Evolutionary conservation across 805 yeast species (phyloP), one percentile per base, ranked within the genome.

Genomic region (Candida mattraensis): DNA sequence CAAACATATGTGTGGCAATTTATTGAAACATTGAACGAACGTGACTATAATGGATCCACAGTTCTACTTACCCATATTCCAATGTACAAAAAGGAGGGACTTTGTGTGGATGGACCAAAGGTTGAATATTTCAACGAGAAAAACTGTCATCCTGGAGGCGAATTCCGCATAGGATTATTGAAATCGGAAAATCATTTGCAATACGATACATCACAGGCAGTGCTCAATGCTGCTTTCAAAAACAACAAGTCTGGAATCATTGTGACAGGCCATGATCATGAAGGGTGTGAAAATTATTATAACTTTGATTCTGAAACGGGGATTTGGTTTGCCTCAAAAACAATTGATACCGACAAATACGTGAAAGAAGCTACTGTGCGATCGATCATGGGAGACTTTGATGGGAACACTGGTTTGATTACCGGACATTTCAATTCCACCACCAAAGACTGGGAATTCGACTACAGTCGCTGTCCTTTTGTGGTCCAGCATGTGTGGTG

Each of bases 341-440:
- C 56, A 3, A 47, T 55, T 7, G 49, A 52, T 5, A 47, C 64
- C 9, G 59, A 52, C 13, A 51, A 56, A n/a, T 64, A 70, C 12
- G 63, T 87, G 10, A 69, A 78, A 38, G 98, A 91, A 60, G 66
- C 85, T 38, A 91, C 95, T 0, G 96, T 93, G 15, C 69, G 89
- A 39, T 78, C 96, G 12, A 84, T 91, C 79, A 93, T 93, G 98
- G 99, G 99, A 12, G 96, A 93, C 54, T 93, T 69, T 51, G 84
- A 81, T 40, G 99, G 99, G 3, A 85, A 83, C 50, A 75, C 88
- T 2, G 99, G 98, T 0, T 62, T 93, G 9, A 62, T 93, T 46
- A 81, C 88, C 1, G 97, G 95, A 2, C 76, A 70, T 34, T 83
- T 75, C 56, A 67, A 77, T 50, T 45, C 61, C 10, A 43, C 39